Conservation (phyloP, 192 early-diverging fungal species). For the Podochytrium sp. region DNA sequence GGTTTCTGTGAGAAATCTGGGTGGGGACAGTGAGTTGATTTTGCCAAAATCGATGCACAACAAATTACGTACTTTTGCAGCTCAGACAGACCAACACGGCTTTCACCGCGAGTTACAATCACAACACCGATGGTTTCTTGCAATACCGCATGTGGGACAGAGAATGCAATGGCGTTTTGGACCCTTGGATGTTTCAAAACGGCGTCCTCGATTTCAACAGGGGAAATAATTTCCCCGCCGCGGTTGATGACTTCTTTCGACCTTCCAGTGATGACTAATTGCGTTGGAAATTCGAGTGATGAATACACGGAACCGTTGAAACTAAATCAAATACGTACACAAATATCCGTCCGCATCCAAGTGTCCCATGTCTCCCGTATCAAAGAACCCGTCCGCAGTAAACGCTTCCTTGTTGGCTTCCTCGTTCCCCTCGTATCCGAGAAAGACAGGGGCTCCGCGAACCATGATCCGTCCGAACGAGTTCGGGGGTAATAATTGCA, state of each 20-base stretch:
- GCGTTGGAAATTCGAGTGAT: constrained; percentile 35
- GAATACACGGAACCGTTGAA: too few relatives aligned
- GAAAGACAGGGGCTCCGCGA: constrained; percentile 45
- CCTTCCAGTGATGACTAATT: constrained; percentile 72
- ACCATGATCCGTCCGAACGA: constrained; percentile 48
- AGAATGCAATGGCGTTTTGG: constrained; percentile 44
- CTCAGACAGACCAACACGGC: constrained; percentile 23
- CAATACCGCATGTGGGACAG: constrained; percentile 44
- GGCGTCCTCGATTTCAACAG: constrained; percentile 77
- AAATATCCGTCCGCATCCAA: constrained; percentile 78
- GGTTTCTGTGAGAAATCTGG: constrained; percentile 31
- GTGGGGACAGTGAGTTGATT: too few relatives aligned
- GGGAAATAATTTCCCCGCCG: constrained; percentile 88
- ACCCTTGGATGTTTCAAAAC: constrained; percentile 47
- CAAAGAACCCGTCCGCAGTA: constrained; percentile 70
- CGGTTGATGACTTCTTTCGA: constrained; percentile 92
- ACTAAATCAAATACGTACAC: constrained; percentile 10
- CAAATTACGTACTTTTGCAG: constrained; percentile 29
- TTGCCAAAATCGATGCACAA: too few relatives aligned
- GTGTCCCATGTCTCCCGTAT: constrained; percentile 84
- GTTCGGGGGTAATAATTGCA: background rate
- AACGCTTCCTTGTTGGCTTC: constrained; percentile 30
- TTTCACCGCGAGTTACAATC: constrained; percentile 24
- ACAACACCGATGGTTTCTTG: constrained; percentile 54
- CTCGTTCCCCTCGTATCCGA: constrained; percentile 45